Base-by-base conservation (phyloP, 306 rosid species). In the Citrullus amarus region DNA sequence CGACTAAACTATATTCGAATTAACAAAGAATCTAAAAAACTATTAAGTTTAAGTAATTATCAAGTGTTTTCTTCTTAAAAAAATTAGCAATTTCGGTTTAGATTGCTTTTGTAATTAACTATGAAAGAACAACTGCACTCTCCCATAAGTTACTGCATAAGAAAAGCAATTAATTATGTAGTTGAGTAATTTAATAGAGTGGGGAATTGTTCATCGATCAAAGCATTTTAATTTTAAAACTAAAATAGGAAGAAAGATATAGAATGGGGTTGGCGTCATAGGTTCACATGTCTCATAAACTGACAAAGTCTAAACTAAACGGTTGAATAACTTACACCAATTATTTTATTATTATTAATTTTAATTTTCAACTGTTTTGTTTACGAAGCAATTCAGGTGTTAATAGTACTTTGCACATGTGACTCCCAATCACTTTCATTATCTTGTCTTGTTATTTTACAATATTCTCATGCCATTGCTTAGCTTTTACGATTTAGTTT, bases 251-350 rank as follows among this genome's bases (percentile, higher is more conserved):
- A 66, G 30, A 53, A 48, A 4, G 54, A 48, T 12, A 15, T 15
- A 63, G 44, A 12, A 14, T 63, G 70, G 39, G 44, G 70, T 16
- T 66, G 28, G 15, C 15, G 48, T 66, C 28, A 66, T 17, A 36
- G 50, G 72, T 66, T 66, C 72, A 66, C 72, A 38, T 67, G 74
- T 67, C 53, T 30, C 53, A 39, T 67, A 39, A n/a, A 67, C 74
- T 67, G 53, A 67, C 53, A 67, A 39, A 67, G 6, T 6, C 20
- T 53, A 53, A 48, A 13, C 14, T 65, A 16, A 39, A 18, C 17
- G 9, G 74, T 67, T 67, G 74, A 39, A 67, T 67, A 36, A 65
- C 71, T 36, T 65, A 36, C 46, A 15, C 43, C 14, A 20, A 20
- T 58, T 58, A 50, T 50, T 41, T 36, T 36, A 36, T 36, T 5